Evolutionary conservation across 2,329 filamentous ascomycete species (phyloP), one percentile per base, ranked within the genome.

Genomic region (Didymellaceae sp.): DNA sequence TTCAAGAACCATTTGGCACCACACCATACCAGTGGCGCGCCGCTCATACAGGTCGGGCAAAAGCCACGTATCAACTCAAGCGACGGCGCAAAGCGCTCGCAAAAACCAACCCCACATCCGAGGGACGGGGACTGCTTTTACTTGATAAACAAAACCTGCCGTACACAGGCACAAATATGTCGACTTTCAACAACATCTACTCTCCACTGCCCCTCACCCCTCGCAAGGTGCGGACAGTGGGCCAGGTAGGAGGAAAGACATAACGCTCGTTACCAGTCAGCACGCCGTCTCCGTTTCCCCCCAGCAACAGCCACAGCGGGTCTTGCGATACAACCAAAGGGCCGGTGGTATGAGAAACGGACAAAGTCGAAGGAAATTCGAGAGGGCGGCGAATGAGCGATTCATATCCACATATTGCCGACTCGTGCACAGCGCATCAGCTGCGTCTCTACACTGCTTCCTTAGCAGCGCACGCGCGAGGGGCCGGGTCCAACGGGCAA

Each of bases 241-340:
- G 25, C 48, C 46, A 26, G 38, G 57, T 43, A 66, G 68, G 70
- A 72, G 68, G 68, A 63, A 69, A 68, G 65, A 52, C 60, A 54
- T 56, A 66, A 75, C 72, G 70, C 72, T 75, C 68, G 72, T 74
- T 74, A 74, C 52, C 71, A 59, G 71, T 74, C 70, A 72, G 70
- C 72, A 70, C 54, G 61, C 54, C 59, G 43, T 59, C 60, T 62
- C 57, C 42, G 30, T 39, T 55, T 62, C 65, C 63, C 64, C 59
- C 65, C 67, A 63, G 54, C 66, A 55, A 67, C 64, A 65, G 64
- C 68, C 71, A 45, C 69, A 61, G 58, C 52, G 70, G 71, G 67
- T 72, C 70, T 64, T 57, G 62, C 66, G 67, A 74, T 61, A 64
- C 66, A 62, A 59, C 48, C 52, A 56, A 59, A 61, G 66, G 68